phyloP scores from a whole-genome alignment of 2,329 filamentous ascomycete species.

The Acephala macrosclerotiorum region DNA sequence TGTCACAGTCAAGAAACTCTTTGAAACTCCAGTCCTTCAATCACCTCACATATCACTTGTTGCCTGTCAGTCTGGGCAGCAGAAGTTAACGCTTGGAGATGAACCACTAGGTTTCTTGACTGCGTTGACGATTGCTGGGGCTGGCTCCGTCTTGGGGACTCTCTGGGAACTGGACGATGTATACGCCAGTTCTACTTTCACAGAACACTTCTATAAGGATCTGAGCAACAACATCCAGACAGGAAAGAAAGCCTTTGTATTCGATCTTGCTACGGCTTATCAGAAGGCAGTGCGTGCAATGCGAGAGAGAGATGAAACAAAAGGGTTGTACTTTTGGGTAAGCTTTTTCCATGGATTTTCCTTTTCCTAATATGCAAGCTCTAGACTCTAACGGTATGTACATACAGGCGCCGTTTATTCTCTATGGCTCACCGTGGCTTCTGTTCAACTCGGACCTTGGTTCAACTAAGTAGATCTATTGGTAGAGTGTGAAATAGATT shows the following conservation, averaged over 20 bases:
- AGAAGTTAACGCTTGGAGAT: background rate
- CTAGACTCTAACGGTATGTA: background rate
- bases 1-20: constrained; percentile 4
- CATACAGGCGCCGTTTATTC: constrained; percentile 2
- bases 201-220: background rate
- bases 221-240: background rate
- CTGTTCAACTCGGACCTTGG: background rate
- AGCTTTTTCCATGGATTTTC: background rate
- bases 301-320: background rate
- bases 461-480: background rate
- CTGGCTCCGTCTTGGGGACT: background rate
- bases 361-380: background rate
- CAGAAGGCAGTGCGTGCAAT: constrained; percentile 6
- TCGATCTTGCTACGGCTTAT: background rate
- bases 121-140: constrained; percentile 2
- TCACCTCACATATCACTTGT: constrained; percentile 6
- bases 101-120: constrained; percentile 3
- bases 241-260: background rate
- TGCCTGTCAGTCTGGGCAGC: constrained; percentile 1
- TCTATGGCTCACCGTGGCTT: background rate
- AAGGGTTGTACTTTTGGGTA: constrained; percentile 5
- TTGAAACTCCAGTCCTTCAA: background rate
- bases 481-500: background rate
- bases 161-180: constrained; percentile 1
- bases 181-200: background rate